Evolutionary conservation across 768 basidiomycete species (phyloP), one percentile per base, ranked within the genome.

Genomic region (Mycena haematopus): DNA sequence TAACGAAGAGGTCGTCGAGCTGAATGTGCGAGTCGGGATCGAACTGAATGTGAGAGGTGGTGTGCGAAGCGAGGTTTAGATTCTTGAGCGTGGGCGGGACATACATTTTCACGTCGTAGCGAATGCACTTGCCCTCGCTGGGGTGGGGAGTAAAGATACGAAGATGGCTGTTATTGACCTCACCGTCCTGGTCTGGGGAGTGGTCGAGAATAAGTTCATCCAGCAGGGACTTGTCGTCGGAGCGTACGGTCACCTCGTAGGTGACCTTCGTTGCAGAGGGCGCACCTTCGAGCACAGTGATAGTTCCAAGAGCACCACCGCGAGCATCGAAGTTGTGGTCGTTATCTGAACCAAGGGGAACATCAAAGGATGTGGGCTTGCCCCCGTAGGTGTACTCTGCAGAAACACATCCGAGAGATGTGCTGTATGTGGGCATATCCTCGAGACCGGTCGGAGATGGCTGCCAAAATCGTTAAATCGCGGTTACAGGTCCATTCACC

Each of bases 391-490:
- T 66, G 65, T 82, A 74, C 2, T 80, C 75, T 6, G 81, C 80
- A 47, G 77, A 64, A 10, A 74, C 65, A 70, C 85, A 87, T 10
- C 83, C 83, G 0, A 86, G 78, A 7, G 83, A 83, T 4, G 72
- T 78, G 71, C 83, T 80, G 75, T 80, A 87, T 24, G 71, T 77
- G 0, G 86, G 86, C 80, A 86, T 83, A n/a, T 73, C 70, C 66
- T 87, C 85, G 8, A 86, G 74, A 13, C 84, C 84, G 40, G 82
- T 82, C 2, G 81, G 80, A 0, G 77, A 68, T 38, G 80, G 79
- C 85, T 86, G 64, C 15, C 33, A 21, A 15, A 54, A 21, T 36
- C 36, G 19, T 46, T 38, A 61, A 56, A 46, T 47, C 21, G 25
- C 21, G 11, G 25, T 47, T 38, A 11, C 27, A 29, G 17, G 15